These are phyloP conservation scores for Penicillium sp. DNA, from an alignment of 2,329 filamentous ascomycete species.

Conservation along the genomic window DNA sequence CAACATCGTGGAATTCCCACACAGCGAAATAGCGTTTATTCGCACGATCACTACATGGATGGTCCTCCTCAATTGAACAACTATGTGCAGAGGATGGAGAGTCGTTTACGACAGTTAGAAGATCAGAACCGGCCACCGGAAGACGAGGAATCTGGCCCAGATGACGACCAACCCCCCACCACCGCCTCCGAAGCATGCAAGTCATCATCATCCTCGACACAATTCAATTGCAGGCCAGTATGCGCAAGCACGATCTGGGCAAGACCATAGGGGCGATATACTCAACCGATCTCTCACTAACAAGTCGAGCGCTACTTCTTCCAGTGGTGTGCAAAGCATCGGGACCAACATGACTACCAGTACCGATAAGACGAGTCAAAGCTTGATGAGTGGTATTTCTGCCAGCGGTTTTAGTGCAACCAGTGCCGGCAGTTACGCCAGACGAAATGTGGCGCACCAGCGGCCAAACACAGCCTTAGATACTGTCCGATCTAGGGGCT, in stretches of 20 bases:
- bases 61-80: slow-evolving; percentile 75
- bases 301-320: slow-evolving; percentile 81
- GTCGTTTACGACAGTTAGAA: slow-evolving; percentile 72
- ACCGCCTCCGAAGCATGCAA: slow-evolving; percentile 62
- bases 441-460: slow-evolving; percentile 56
- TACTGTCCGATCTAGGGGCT: slow-evolving; percentile 43
- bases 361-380: slow-evolving; percentile 78
- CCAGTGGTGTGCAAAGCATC: slow-evolving; percentile 70
- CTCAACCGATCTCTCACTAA: slow-evolving; percentile 82
- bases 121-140: slow-evolving; percentile 48
- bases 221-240: slow-evolving; percentile 48
- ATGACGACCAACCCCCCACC: slow-evolving; percentile 60
- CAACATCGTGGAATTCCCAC: slow-evolving; percentile 62
- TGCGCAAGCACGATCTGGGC: slow-evolving; percentile 56
- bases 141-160: slow-evolving; percentile 57
- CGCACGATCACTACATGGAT: slow-evolving; percentile 47
- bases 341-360: slow-evolving; percentile 68
- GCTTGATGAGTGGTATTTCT: slow-evolving; percentile 90
- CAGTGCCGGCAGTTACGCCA: slow-evolving; percentile 88
- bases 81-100: slow-evolving; percentile 93
- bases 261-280: slow-evolving; percentile 71
- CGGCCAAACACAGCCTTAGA: slow-evolving; percentile 52
- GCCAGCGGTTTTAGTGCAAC: slow-evolving; percentile 91
- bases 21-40: slow-evolving; percentile 48
- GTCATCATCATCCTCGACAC: slow-evolving; percentile 48